Evolutionary conservation across 2,329 filamentous ascomycete genomes (phyloP).

Genomic region (Sarocladium strictum): DNA sequence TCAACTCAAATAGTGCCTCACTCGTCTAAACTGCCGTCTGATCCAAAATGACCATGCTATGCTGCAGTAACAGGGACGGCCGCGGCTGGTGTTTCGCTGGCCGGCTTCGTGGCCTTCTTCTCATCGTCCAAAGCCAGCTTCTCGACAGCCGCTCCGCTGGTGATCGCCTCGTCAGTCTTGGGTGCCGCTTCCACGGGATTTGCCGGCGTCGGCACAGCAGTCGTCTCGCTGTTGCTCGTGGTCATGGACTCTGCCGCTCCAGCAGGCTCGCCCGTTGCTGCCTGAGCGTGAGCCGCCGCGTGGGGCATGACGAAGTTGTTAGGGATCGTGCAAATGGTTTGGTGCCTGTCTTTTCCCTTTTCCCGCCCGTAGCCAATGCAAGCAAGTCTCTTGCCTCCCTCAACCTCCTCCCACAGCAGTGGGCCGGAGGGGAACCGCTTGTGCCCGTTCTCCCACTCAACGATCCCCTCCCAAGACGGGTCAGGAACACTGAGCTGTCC

Average conservation of each 20-base stretch:
- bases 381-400: constrained; percentile 39
- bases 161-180: constrained; percentile 21
- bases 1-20: not conserved
- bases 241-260: constrained; percentile 6
- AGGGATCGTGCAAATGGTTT: constrained; percentile 46
- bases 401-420: constrained; percentile 47
- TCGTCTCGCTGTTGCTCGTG: constrained; percentile 22
- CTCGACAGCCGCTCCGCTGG: constrained; percentile 23
- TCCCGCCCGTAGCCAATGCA: constrained; percentile 48
- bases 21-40: not conserved
- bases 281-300: not conserved
- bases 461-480: constrained; percentile 42
- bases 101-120: constrained; percentile 12
- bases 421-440: constrained; percentile 51
- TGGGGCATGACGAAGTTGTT: constrained; percentile 27
- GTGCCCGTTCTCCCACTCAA: constrained; percentile 47
- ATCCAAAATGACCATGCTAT: not conserved
- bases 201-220: constrained; percentile 16
- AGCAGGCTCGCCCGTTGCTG: constrained; percentile 8
- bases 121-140: constrained; percentile 25
- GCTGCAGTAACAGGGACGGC: not conserved
- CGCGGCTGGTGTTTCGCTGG: constrained; percentile 4
- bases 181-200: constrained; percentile 17
- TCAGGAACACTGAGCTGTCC: constrained; percentile 73
- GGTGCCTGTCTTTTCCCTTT: constrained; percentile 36